Evolutionary conservation across 441 rosid species (phyloP).

Genomic region (Manihot esculenta): DNA sequence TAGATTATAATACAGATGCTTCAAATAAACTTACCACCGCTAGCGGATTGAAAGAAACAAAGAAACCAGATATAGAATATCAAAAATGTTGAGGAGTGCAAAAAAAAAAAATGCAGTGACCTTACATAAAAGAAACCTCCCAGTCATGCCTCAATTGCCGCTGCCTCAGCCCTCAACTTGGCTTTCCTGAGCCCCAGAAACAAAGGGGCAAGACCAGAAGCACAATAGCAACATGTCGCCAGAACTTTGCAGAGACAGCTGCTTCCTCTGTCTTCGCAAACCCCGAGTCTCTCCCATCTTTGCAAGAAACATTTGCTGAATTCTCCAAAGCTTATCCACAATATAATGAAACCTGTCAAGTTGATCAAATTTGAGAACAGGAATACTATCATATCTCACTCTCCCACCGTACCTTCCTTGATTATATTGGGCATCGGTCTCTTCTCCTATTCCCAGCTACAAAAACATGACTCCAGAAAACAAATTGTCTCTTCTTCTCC

Average conservation of each 20-base stretch:
- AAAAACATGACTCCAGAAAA: conserved; percentile 42
- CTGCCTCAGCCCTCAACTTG: conserved; percentile 45
- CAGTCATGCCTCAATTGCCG: conserved; percentile 56
- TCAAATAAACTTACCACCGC: background rate
- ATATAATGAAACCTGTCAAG: conserved; percentile 46
- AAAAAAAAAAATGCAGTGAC: conserved; percentile 43
- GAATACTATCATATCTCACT: conserved; percentile 67
- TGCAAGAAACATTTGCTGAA: conserved; percentile 54
- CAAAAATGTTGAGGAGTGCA: background rate
- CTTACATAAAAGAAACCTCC: conserved; percentile 41
- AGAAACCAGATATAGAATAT: background rate
- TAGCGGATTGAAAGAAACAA: no score
- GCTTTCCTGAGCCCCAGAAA: conserved; percentile 37
- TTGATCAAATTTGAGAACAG: conserved; percentile 62
- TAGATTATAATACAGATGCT: background rate
- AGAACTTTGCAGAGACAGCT: conserved; percentile 54
- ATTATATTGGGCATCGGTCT: conserved; percentile 89
- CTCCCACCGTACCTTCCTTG: conserved; percentile 73
- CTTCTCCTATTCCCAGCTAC: conserved; percentile 71
- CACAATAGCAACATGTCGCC: conserved; percentile 60
- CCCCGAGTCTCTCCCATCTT: conserved; percentile 75
- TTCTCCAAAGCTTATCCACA: conserved; percentile 67
- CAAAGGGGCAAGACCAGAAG: conserved; percentile 33
- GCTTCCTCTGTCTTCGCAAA: conserved; percentile 61
- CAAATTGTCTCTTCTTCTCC: conserved; percentile 36